Base-by-base conservation (phyloP, 2,329 filamentous ascomycete genomes). In the Paecilomyces variotii region DNA sequence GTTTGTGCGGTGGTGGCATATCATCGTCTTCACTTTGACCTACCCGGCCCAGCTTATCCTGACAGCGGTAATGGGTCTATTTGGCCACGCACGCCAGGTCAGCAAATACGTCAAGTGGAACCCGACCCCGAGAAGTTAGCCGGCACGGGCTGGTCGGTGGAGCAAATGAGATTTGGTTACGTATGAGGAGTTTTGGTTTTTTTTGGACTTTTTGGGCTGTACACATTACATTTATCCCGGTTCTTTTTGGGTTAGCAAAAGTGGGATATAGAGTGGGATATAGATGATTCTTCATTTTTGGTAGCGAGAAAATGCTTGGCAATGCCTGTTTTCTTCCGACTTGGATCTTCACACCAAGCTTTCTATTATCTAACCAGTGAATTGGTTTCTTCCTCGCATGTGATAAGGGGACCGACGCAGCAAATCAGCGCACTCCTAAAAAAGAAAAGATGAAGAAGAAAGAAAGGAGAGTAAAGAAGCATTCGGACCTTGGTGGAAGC, bases 81-180 rank as follows among this genome's bases (percentile, higher is more conserved):
- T 77, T 60, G 78, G 76, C 11, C 77, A 80, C 60, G 78, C 78
- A 30, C 70, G 78, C 60, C 76, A 79, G 62, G 65, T 79, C 32
- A 75, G 76, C 56, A 73, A 70, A 56, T 80, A 80, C 61, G 74
- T 72, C 57, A 74, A 72, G n/a, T 80, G 78, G 78, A 80, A 80
- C 62, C 76, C 78, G n/a, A 80, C 78, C 2, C 60, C 63, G 10
- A 53, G 66, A 45, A 45, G 4, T 14, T 45, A 24, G 19, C 39
- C 39, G n/a, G 39, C 39, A 45, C 39, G 39, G 39, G 12, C 39
- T 39, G 57, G 60, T 10, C 66, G 35, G 56, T 57, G 11, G 34
- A 39, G 35, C 4, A 12, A 4, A 39, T 28, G 10, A 35, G 12
- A 7, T 45, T 49, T 45, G 45, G 24, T 28, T 24, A 30, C 4